A percentile compares a stretch with the other conserved stretches of the same genome.
Conservation (phyloP, 2,329 filamentous ascomycete genomes). For the Myrmaecium sp. region DNA sequence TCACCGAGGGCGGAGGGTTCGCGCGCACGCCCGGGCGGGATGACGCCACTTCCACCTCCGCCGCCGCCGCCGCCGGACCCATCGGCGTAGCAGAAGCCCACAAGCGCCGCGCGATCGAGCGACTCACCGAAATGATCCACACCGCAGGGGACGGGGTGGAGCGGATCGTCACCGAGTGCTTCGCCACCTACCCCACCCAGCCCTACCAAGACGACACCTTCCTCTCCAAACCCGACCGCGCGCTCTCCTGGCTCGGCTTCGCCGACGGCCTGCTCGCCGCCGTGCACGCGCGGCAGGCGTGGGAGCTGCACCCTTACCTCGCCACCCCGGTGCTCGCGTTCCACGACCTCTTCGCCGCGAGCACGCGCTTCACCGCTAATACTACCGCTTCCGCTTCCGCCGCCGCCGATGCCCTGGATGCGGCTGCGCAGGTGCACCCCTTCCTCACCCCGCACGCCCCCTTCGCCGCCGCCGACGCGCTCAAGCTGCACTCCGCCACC, state of each 20-base stretch:
- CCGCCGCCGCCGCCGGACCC: slow-evolving; percentile 27
- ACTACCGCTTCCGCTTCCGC: slow-evolving; percentile 26
- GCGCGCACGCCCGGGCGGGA: slow-evolving; percentile 37
- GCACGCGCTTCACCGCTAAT: slow-evolving; percentile 26
- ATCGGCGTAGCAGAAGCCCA: slow-evolving; percentile 55
- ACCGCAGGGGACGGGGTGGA: slow-evolving; percentile 66
- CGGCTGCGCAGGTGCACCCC: slow-evolving; percentile 33
- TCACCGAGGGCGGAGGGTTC: slow-evolving; percentile 64
- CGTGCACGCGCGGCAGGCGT: slow-evolving; percentile 73
- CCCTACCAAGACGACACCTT: slow-evolving; percentile 87
- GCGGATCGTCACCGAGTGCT: slow-evolving; percentile 67
- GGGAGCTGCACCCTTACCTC: slow-evolving; percentile 80
- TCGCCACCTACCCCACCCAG: slow-evolving; percentile 68
- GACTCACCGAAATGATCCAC: slow-evolving; percentile 59
- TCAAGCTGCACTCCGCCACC: slow-evolving; percentile 60
- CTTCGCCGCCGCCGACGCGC: slow-evolving; percentile 62
- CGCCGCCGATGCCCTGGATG: slow-evolving; percentile 24
- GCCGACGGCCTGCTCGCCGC: slow-evolving; percentile 68
- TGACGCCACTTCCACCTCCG: slow-evolving; percentile 11
- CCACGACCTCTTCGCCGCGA: slow-evolving; percentile 75
- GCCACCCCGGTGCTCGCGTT: slow-evolving; percentile 77
- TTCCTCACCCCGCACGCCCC: slow-evolving; percentile 73
- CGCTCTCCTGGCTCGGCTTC: slow-evolving; percentile 93
- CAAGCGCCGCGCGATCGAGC: slow-evolving; percentile 56
- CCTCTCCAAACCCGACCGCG: slow-evolving; percentile 69